Conservation (phyloP, 352 stramenopile species). For the Globisporangium yorkense region DNA sequence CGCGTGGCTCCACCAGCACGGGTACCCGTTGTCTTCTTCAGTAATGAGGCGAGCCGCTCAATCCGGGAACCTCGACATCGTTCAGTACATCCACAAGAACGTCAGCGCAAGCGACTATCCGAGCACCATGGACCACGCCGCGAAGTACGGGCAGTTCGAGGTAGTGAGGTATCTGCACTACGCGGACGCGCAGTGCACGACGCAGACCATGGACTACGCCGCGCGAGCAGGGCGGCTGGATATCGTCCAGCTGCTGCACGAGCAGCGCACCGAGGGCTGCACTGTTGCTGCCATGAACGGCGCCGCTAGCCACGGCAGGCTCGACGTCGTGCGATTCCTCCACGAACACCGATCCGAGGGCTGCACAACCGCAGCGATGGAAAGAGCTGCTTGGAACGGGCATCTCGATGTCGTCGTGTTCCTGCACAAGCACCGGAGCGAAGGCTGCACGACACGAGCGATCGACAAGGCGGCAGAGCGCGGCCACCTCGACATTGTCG, state of each 20-base stretch:
- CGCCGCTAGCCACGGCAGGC: no score
- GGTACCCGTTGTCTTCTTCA: neutral
- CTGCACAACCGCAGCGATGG: neutral
- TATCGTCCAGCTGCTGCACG: no score
- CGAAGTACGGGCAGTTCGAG: slow-evolving; percentile 2
- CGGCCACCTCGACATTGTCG: neutral
- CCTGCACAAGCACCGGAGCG: neutral
- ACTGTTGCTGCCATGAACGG: neutral
- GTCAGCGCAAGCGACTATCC: neutral
- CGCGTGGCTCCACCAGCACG: slow-evolving; percentile 6
- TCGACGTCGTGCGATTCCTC: slow-evolving; percentile 1
- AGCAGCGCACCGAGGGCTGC: neutral
- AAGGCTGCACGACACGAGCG: slow-evolving; percentile 1
- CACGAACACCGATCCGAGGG: neutral
- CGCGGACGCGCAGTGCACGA: neutral
- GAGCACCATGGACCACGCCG: slow-evolving; percentile 1
- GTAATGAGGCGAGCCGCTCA: neutral
- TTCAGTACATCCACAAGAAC: slow-evolving; percentile 5
- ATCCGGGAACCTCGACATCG: neutral
- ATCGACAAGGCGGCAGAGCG: slow-evolving; percentile 3
- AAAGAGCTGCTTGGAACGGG: neutral
- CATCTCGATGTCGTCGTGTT: slow-evolving; percentile 1
- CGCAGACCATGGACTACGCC: neutral
- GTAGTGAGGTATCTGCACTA: slow-evolving; percentile 2
- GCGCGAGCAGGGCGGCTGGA: neutral